These are phyloP conservation scores for Tothia fuscella DNA, from an alignment of 2,329 filamentous ascomycete genomes.

Conservation along the genomic window DNA sequence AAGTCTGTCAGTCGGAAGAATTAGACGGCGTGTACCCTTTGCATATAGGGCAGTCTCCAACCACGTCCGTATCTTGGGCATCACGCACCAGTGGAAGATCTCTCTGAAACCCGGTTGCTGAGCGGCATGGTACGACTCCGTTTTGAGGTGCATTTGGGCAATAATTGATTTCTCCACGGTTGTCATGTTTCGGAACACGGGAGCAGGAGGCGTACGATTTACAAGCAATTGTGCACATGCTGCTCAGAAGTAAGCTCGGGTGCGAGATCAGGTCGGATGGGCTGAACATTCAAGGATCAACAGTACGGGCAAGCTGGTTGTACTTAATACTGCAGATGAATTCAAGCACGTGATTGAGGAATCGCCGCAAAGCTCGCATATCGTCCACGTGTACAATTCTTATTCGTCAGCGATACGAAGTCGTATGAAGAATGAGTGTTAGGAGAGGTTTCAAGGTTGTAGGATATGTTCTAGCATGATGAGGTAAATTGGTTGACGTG, in stretches of 20 bases:
- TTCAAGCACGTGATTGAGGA: not conserved
- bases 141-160: not conserved
- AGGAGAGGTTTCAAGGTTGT: too few species aligned
- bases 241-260: not conserved
- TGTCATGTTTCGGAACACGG: not conserved
- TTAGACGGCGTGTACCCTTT: not conserved
- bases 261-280: not conserved
- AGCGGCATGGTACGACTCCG: not conserved
- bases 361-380: not conserved
- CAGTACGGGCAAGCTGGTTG: not conserved
- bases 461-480: too few species aligned
- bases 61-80: not conserved
- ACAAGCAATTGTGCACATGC: not conserved
- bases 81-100: not conserved
- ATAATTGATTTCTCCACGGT: not conserved
- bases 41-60: not conserved
- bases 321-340: not conserved
- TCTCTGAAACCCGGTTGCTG: not conserved
- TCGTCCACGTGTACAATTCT: not conserved
- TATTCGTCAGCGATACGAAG: not conserved
- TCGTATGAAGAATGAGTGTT: too few species aligned
- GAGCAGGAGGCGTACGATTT: not conserved
- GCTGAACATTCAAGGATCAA: not conserved
- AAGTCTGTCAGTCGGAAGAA: not conserved
- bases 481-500: too few species aligned